Conservation (phyloP, 2,329 filamentous ascomycete species). For the Fusarium globosum region DNA sequence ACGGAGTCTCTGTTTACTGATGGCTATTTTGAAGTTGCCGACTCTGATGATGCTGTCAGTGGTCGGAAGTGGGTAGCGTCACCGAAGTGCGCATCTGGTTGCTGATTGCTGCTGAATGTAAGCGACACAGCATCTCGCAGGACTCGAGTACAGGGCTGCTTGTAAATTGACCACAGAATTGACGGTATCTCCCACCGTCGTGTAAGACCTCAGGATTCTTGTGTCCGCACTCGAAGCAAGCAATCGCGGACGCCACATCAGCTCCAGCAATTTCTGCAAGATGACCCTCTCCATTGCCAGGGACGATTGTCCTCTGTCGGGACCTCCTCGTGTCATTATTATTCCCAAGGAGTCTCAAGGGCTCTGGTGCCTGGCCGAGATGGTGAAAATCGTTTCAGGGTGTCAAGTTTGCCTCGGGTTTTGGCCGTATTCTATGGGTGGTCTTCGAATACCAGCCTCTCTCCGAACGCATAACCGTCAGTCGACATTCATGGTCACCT, state of each 20-base stretch:
- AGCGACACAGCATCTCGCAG: not conserved
- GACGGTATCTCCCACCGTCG: too few relatives aligned
- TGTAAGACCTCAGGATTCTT: fast-evolving
- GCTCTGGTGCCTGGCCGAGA: too few relatives aligned
- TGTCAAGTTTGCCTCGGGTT: too few relatives aligned
- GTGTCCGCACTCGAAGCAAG: not conserved
- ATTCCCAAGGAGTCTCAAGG: too few relatives aligned
- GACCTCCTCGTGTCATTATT: fast-evolving
- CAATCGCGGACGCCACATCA: not conserved
- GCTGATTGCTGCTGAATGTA: not conserved
- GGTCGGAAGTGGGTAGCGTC: fast-evolving
- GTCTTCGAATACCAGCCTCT: too few relatives aligned
- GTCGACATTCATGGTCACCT: too few relatives aligned
- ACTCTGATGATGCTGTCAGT: not conserved
- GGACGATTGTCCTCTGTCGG: too few relatives aligned
- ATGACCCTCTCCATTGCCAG: too few relatives aligned
- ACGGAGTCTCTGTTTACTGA: not conserved
- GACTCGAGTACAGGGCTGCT: fast-evolving
- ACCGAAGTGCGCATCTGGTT: not conserved
- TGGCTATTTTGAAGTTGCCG: not conserved
- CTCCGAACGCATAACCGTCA: too few relatives aligned
- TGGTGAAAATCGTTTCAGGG: too few relatives aligned
- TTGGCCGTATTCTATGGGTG: too few relatives aligned
- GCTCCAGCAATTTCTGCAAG: fast-evolving
- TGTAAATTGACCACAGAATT: fast-evolving